Evolutionary conservation across 306 rosid species (phyloP), one percentile per base, ranked within the genome.

Genomic region (Castanea crenata): DNA sequence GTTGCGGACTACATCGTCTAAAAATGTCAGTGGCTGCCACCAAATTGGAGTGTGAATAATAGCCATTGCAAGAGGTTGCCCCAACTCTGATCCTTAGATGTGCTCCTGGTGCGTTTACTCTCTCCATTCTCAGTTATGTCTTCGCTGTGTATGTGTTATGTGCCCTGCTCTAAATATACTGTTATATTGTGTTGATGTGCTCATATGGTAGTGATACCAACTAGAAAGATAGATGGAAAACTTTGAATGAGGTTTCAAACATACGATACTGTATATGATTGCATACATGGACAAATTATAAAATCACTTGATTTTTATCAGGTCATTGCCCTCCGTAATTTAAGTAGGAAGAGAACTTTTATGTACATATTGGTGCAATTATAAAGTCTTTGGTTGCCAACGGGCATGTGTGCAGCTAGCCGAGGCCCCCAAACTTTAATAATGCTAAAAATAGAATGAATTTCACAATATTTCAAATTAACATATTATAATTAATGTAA

Each of bases 1-100:
- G 98, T 18, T 86, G 92, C 88, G 88, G 90, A 71, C 92, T 95
- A 65, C 90, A 90, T 23, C 76, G 84, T 84, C 88, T 95, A 73
- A 95, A 75, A 95, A 95, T 78, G 93, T 95, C 71, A 95, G 99
- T 68, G 99, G 98, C 77, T 95, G 99, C 90, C 96, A 90, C 77
- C 92, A 89, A 75, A 89, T 95, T 55, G 97, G 97, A 44, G 92
- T 86, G 75, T 98, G 99, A 77, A 78, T 95, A 63, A 78, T 87
- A 78, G 99, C 98, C 86, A 82, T 93, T 76, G 98, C 99, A 79
- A 91, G 94, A 86, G 97, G 96, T 29, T 95, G 77, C 93, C 96
- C 75, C 78, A 88, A 88, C 91, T 95, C 68, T 78, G 85, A 75
- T 88, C 73, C 87, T 83, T 93, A 57, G 99, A 95, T 73, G 97